Base-by-base conservation (phyloP, 495 filamentous ascomycete genomes). In the Penicillium canariense region DNA sequence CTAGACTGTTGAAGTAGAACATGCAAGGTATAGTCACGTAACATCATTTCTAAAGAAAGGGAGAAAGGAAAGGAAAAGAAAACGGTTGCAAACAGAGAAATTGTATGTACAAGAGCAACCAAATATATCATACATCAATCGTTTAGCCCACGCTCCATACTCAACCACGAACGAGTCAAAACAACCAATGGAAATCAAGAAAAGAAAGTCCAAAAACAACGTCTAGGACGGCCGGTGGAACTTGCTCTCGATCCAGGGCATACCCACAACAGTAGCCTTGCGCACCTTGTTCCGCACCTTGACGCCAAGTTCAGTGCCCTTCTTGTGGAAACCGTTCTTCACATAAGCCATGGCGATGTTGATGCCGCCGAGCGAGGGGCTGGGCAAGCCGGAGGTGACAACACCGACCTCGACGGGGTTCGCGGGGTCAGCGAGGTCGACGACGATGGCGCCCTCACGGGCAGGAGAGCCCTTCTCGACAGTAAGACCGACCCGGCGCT, bases 321-420 rank as follows among this genome's bases (percentile, higher is more conserved):
- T 77, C 80, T 95, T 96, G 60, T 96, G 89, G 63, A 86, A 67
- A 0, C 90, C 91, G 57, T 85, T 81, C 71, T 85, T 84, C 57
- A 98, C 76, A 67, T 97, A 98, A 0, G 87, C 94, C 94, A 98
- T 98, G 36, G 95, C 92, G 50, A 98, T 91, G 65, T 97, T 97
- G 67, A 83, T 86, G 18, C 86, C 86, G 22, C 84, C 85, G 15
- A 96, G 75, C 1, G 86, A 89, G 5, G 93, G 94, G 61, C 87
- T 91, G 0, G 94, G 94, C 57, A 91, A 87, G 7, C 94, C 94
- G 48, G 88, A 93, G 7, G 94, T 98, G 50, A 98, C 80, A n/a
- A 80, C 80, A 8, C 86, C 84, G 31, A 85, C 71, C 30, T 62
- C 48, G 42, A 68, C 59, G 6, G 61, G 69, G n/a, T 72, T 71